These are phyloP conservation scores for Podaxis carcinomalis DNA, from an alignment of 768 basidiomycete genomes.

Conservation along the genomic window DNA sequence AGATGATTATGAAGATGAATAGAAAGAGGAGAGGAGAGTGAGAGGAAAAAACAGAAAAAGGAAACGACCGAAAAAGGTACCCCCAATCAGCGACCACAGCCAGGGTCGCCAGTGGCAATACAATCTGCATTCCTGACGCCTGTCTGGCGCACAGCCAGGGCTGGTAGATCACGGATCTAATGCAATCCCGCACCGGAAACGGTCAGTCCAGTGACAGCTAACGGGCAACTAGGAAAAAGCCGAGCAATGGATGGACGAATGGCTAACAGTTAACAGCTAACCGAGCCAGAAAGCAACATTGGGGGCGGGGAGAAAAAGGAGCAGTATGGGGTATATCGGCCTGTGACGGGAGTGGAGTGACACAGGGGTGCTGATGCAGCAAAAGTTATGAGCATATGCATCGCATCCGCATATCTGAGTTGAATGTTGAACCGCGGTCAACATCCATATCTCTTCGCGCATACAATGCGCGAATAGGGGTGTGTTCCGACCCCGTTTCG, in stretches of 20 bases:
- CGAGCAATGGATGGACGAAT: neutral
- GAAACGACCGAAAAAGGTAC: neutral
- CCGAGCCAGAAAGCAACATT: neutral
- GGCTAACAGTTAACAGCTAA: neutral
- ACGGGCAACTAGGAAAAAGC: neutral
- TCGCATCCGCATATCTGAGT: neutral
- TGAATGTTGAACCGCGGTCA: neutral
- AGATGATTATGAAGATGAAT: neutral
- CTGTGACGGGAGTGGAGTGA: neutral
- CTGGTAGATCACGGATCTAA: no score
- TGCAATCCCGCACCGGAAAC: neutral
- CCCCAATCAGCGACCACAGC: neutral
- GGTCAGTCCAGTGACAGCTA: neutral
- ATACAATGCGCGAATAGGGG: no score
- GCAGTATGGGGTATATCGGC: neutral
- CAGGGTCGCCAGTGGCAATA: neutral
- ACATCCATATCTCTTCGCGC: neutral
- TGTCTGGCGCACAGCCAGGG: no score
- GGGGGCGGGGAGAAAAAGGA: neutral
- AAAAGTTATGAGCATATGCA: neutral
- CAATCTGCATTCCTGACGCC: no score
- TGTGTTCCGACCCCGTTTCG: no score
- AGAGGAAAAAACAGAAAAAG: neutral
- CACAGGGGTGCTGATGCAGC: neutral
- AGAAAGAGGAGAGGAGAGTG: neutral